These are phyloP conservation scores for Phytophthora hybrid DNA, from an alignment of 352 stramenopile species.

Conservation along the genomic window DNA sequence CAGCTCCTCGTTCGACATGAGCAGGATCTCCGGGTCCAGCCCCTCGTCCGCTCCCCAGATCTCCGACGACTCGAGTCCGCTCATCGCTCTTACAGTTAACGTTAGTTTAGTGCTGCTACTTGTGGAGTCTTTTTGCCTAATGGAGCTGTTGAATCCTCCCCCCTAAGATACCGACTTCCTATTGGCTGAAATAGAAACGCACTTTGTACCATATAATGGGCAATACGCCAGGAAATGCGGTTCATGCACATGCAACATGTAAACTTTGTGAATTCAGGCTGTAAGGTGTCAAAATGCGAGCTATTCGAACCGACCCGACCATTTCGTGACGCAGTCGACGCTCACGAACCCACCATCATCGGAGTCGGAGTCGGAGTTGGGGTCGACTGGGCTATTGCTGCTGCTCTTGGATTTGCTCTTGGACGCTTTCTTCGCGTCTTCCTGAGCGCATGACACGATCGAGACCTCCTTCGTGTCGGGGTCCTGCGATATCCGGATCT, in stretches of 20 bases:
- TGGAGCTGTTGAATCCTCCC: conserved; percentile 19
- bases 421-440: conserved; percentile 21
- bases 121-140: not conserved
- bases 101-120: not conserved
- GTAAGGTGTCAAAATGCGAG: not conserved
- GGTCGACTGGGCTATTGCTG: conserved; percentile 15
- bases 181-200: conserved; percentile 11
- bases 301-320: conserved; percentile 75
- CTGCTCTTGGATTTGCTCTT: conserved; percentile 8
- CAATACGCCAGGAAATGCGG: not conserved
- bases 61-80: conserved; percentile 65
- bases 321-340: conserved; percentile 70
- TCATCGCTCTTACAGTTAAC: conserved; percentile 53
- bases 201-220: not conserved
- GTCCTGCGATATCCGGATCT: conserved; percentile 72
- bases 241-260: not conserved
- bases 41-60: conserved; percentile 71
- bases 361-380: not conserved
- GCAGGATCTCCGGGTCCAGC: conserved; percentile 91
- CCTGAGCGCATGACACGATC: conserved; percentile 64
- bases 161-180: conserved; percentile 18
- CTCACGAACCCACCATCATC: conserved; percentile 39
- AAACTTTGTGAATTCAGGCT: not conserved
- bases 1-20: conserved; percentile 96
- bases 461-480: conserved; percentile 48